Conservation (phyloP, 257 asterid genomes). For the Solanum raphanifolium region DNA sequence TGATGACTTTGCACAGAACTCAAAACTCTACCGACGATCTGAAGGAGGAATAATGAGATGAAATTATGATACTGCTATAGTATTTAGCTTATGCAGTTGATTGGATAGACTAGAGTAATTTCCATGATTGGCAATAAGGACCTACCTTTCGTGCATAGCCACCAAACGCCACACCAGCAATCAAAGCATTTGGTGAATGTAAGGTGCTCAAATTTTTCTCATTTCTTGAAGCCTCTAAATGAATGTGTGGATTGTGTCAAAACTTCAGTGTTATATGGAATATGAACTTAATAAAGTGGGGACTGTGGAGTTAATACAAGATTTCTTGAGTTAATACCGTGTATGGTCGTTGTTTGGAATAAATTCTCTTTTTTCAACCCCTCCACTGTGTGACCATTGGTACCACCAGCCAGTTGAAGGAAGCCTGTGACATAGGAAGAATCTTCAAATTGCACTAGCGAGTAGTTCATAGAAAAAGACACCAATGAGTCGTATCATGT, state of each 20-base stretch:
- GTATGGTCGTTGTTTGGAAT: constrained; percentile 40
- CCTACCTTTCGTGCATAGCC: constrained; percentile 87
- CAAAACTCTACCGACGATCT: constrained; percentile 75
- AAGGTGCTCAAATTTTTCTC: background rate
- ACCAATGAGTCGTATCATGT: background rate
- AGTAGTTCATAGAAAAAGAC: background rate
- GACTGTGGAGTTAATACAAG: constrained; percentile 15
- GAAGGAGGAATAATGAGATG: background rate
- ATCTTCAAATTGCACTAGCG: background rate
- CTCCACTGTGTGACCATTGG: constrained; percentile 68
- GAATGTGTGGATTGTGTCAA: background rate
- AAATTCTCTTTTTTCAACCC: constrained; percentile 47
- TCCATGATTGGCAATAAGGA: background rate
- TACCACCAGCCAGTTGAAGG: constrained; percentile 92
- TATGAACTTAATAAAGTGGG: background rate
- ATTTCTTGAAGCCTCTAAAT: constrained; percentile 14
- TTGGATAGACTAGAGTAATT: background rate
- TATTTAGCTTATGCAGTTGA: background rate
- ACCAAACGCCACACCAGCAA: constrained; percentile 80
- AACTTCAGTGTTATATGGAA: background rate
- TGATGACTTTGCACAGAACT: constrained; percentile 35
- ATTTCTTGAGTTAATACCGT: constrained; percentile 19
- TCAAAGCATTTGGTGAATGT: constrained; percentile 40
- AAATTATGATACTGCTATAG: background rate
- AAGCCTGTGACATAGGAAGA: constrained; percentile 34